Evolutionary conservation across 83 land plant species (phyloP), one percentile per base, ranked within the genome.

Genomic region (Diphasiastrum complanatum): DNA sequence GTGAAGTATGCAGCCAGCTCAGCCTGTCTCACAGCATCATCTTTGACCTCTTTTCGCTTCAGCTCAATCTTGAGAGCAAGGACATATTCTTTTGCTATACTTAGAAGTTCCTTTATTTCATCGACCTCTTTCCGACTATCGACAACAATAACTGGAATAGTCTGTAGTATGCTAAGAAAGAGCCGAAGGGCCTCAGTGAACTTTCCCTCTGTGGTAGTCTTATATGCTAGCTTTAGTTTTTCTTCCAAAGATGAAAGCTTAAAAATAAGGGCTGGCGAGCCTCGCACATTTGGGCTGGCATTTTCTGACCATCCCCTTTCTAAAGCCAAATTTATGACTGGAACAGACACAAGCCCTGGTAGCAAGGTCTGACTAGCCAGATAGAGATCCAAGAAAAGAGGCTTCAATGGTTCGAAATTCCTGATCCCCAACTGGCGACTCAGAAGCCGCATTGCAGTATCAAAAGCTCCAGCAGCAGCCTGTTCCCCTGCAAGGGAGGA

Each of bases 1-100:
- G 88, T 84, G 63, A 84, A 84, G 51, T 84, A 84, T 18, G 88
- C 86, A 10, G 88, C 83, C 4, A 84, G 83, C 70, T 84, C 88
- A 34, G 84, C 78, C 46, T 84, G 86, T 16, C 83, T 79, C 31
- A 78, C 58, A 19, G 79, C 55, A 20, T 84, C 74, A 36, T 72
- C 80, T 36, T 72, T 84, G 23, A 75, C 25, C 48, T 84, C 83
- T 54, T 68, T 78, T 63, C 88, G 78, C 70, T 79, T 82, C 19
- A 84, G 70, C 53, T 84, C 88, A 61, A 84, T 81, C 40, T 71
- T 63, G 52, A 84, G 55, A 50, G 83, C 86, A 38, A 84, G 64
- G 22, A 73, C 82, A 55, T 84, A 84, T 52, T 84, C 88, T 51
- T 82, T 84, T 0, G 63, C 75, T 25, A 81, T 79, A 5, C 81